These are phyloP conservation scores for Medicago arabica DNA, from an alignment of 306 rosid genomes.

Conservation along the genomic window DNA sequence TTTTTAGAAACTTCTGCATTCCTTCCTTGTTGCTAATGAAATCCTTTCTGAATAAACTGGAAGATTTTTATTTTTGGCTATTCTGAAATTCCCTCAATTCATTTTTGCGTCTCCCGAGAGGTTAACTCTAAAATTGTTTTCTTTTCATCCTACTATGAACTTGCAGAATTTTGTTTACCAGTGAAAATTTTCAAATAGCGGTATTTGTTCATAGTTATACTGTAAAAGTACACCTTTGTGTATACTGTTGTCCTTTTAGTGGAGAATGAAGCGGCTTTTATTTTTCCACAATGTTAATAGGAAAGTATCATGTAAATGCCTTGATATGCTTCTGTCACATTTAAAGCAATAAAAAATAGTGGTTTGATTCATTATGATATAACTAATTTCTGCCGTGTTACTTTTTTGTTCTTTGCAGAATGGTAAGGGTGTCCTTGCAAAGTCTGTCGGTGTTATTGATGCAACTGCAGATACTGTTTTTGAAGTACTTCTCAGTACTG, in stretches of 20 bases:
- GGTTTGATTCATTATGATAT: conserved; percentile 35
- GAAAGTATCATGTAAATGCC: conserved; percentile 4
- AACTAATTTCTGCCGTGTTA: conserved; percentile 35
- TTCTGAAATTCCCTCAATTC: too few relatives aligned
- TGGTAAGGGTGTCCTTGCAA: conserved; percentile 82
- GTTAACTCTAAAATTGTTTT: too few relatives aligned
- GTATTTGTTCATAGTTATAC: conserved; percentile 1
- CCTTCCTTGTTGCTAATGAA: too few relatives aligned
- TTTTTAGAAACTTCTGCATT: neutral
- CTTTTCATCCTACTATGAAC: too few relatives aligned
- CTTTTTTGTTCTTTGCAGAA: conserved; percentile 61
- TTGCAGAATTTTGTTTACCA: neutral
- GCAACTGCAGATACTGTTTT: conserved; percentile 90
- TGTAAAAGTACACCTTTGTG: conserved; percentile 10
- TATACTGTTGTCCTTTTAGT: conserved; percentile 10
- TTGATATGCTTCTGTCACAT: conserved; percentile 6
- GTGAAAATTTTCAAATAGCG: conserved; percentile 13
- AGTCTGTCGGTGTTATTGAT: conserved; percentile 86
- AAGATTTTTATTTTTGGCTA: too few relatives aligned
- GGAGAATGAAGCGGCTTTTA: conserved; percentile 19
- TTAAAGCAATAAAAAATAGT: conserved; percentile 19
- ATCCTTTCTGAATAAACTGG: too few relatives aligned
- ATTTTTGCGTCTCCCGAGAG: too few relatives aligned
- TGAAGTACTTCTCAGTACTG: conserved; percentile 78
- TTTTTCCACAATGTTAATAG: conserved; percentile 8